Conservation (phyloP, 169 alveolate species). For the Plasmodium cynomolgi region DNA sequence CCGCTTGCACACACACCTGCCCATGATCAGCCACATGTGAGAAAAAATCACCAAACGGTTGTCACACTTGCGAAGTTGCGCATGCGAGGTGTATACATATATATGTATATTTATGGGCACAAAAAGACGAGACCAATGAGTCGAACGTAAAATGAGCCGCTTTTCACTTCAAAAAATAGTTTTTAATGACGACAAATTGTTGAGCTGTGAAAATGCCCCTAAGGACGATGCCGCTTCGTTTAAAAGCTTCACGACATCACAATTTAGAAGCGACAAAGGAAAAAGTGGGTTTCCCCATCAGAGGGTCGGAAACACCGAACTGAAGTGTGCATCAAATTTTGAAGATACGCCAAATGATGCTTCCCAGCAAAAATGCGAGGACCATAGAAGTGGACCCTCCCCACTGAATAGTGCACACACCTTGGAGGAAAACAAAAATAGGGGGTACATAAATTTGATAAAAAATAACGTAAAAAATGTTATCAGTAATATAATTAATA, state of each 20-base stretch:
- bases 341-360: not conserved
- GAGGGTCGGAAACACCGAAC: not conserved
- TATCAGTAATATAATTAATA: conserved; percentile 14
- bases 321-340: not conserved
- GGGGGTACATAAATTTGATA: conserved; percentile 13
- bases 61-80: not conserved
- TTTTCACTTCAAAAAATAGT: not conserved
- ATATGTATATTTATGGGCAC: not conserved
- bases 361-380: not conserved
- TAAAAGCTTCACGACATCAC: not conserved
- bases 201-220: conserved; percentile 2
- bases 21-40: not conserved
- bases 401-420: not conserved
- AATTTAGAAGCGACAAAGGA: conserved; percentile 11
- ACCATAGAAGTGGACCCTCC: not conserved
- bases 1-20: not conserved
- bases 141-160: not conserved
- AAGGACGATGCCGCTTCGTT: not conserved
- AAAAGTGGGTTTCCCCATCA: not conserved
- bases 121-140: not conserved
- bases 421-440: not conserved
- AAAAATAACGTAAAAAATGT: conserved; percentile 19
- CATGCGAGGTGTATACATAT: not conserved
- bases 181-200: not conserved
- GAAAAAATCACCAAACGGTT: not conserved